Conservation (phyloP, 169 alveolate species). For the Plasmodium reichenowi region DNA sequence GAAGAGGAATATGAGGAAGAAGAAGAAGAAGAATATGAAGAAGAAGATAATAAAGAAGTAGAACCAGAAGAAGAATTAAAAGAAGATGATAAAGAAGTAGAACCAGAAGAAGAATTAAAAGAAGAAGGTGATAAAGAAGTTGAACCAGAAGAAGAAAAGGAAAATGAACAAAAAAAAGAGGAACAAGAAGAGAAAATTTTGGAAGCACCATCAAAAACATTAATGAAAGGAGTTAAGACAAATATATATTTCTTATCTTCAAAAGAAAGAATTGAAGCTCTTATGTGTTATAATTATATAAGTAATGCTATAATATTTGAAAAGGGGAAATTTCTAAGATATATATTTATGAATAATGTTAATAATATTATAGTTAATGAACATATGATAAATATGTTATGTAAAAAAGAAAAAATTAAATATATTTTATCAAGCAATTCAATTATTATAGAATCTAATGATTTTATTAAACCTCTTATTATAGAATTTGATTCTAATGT, state of each 20-base stretch:
- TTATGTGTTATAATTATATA: constrained; percentile 54
- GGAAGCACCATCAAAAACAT: constrained; percentile 58
- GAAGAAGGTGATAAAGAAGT: too few species aligned
- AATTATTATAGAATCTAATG: constrained; percentile 54
- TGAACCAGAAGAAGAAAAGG: neutral
- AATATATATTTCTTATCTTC: constrained; percentile 48
- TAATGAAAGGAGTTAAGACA: constrained; percentile 59
- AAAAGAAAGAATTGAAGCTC: constrained; percentile 43
- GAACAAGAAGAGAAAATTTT: constrained; percentile 7
- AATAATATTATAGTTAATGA: constrained; percentile 55
- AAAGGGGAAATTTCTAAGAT: constrained; percentile 48
- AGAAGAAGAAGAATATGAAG: neutral
- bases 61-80: neutral
- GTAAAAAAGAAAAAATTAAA: constrained; percentile 42
- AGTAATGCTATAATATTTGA: constrained; percentile 61
- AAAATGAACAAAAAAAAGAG: constrained; percentile 5
- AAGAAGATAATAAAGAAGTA: constrained; percentile 6
- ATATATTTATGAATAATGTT: constrained; percentile 33
- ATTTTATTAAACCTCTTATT: constrained; percentile 61
- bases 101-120: too few species aligned
- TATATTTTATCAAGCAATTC: constrained; percentile 53
- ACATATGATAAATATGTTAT: constrained; percentile 49
- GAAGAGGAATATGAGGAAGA: neutral
- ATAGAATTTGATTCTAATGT: constrained; percentile 51
- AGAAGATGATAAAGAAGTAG: constrained; percentile 6